A percentile compares a stretch with the other conserved stretches of the same genome.
These are phyloP conservation scores for Botryotinia calthae DNA, from an alignment of 2,329 filamentous ascomycete genomes.

Conservation along the genomic window DNA sequence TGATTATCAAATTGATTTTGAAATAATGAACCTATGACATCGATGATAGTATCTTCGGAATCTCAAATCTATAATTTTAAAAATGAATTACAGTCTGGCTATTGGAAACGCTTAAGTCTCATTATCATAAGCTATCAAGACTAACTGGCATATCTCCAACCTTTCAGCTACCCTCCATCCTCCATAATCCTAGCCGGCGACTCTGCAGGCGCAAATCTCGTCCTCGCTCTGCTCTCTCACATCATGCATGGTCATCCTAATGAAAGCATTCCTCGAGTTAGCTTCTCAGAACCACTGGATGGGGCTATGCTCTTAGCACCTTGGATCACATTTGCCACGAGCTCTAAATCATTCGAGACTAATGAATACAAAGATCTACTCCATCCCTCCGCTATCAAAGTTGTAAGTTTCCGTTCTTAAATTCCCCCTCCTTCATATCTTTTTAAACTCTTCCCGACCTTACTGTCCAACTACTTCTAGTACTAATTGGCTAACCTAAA, in stretches of 20 bases:
- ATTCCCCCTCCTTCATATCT: neutral
- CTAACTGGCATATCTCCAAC: constrained; percentile 57
- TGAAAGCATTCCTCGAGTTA: constrained; percentile 52
- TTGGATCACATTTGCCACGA: constrained; percentile 53
- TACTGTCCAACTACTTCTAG: neutral
- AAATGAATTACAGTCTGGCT: neutral
- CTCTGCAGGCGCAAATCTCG: constrained; percentile 53
- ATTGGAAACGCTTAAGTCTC: constrained; percentile 31
- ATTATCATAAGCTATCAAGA: constrained; percentile 47
- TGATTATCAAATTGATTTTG: neutral
- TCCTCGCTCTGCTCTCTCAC: constrained; percentile 47
- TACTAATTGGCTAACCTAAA: constrained; percentile 44
- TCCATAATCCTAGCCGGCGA: constrained; percentile 49
- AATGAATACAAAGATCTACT: constrained; percentile 54
- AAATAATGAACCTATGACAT: neutral
- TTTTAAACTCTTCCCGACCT: constrained; percentile 25
- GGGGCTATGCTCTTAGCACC: constrained; percentile 55
- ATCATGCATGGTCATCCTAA: constrained; percentile 57
- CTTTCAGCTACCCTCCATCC: constrained; percentile 51
- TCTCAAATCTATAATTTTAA: neutral
- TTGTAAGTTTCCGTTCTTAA: neutral
- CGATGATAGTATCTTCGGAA: neutral
- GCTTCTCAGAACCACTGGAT: constrained; percentile 45
- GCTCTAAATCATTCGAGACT: constrained; percentile 43
- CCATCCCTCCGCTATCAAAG: constrained; percentile 35